phyloP scores from a whole-genome alignment of 768 basidiomycete species.

The Boletus fagicola region DNA sequence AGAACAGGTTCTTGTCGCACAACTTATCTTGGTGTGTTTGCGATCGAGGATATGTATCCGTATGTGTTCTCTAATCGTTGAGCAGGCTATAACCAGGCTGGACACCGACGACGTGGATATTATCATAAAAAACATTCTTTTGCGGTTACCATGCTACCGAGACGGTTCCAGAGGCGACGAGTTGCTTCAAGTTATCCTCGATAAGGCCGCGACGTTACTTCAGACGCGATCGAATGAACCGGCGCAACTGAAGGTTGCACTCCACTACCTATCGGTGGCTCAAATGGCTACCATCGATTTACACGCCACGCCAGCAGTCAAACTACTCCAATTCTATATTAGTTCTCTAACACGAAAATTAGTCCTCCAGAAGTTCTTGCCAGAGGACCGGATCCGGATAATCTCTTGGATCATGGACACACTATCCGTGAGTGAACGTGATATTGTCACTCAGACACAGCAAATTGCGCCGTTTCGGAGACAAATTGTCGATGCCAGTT shows the following conservation, averaged over 20 bases:
- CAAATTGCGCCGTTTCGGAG: slow-evolving; percentile 38
- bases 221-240: slow-evolving; percentile 32
- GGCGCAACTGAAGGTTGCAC: slow-evolving; percentile 35
- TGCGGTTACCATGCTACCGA: slow-evolving; percentile 46
- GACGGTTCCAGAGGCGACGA: slow-evolving; percentile 35
- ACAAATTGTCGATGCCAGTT: slow-evolving; percentile 50
- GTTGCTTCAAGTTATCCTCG: slow-evolving; percentile 41
- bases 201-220: slow-evolving; percentile 35
- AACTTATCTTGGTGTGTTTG: slow-evolving; percentile 47
- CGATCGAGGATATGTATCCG: background rate
- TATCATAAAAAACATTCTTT: slow-evolving; percentile 54
- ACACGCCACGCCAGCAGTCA: slow-evolving; percentile 40
- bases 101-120: slow-evolving; percentile 40
- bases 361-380: slow-evolving; percentile 44
- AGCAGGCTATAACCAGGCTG: slow-evolving; percentile 52
- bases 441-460: slow-evolving; percentile 25
- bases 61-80: slow-evolving; percentile 4
- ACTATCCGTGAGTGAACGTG: slow-evolving; percentile 39
- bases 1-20: slow-evolving; percentile 47
- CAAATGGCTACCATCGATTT: slow-evolving; percentile 42
- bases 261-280: slow-evolving; percentile 48
- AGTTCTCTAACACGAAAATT: slow-evolving; percentile 42
- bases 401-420: slow-evolving; percentile 46
- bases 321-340: slow-evolving; percentile 55
- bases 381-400: slow-evolving; percentile 44